Evolutionary conservation across 768 basidiomycete genomes (phyloP).

Genomic region (Suillus plorans): DNA sequence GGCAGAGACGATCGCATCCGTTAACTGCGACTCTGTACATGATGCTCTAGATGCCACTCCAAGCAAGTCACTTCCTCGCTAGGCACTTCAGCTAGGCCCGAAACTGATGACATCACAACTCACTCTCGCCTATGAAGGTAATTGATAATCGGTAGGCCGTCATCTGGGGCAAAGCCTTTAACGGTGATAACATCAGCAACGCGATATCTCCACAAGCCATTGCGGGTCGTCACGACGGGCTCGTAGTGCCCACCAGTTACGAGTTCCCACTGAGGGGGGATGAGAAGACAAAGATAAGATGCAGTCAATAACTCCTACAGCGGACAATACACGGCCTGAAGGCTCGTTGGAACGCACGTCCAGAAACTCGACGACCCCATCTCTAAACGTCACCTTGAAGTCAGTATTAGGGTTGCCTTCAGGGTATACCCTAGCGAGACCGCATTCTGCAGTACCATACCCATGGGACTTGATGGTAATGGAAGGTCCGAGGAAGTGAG

Average conservation of each 20-base stretch:
- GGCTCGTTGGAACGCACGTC: slow-evolving; percentile 2
- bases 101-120: neutral
- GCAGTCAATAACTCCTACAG: slow-evolving; percentile 2
- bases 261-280: neutral
- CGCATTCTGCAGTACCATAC: slow-evolving; percentile 1
- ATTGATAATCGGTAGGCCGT: slow-evolving; percentile 9
- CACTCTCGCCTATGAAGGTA: neutral
- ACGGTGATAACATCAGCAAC: slow-evolving; percentile 8
- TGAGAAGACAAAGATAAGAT: neutral
- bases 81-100: neutral
- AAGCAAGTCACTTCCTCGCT: neutral
- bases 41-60: slow-evolving; percentile 3
- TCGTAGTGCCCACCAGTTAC: neutral
- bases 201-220: slow-evolving; percentile 9
- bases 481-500: slow-evolving; percentile 4
- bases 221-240: neutral
- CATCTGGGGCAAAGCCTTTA: slow-evolving; percentile 9
- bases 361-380: slow-evolving; percentile 12
- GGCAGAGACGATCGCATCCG: slow-evolving; percentile 8
- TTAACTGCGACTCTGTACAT: slow-evolving; percentile 16
- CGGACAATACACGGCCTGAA: neutral
- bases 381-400: slow-evolving; percentile 9
- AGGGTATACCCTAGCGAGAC: slow-evolving; percentile 5
- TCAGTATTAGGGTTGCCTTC: slow-evolving; percentile 5
- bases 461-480: slow-evolving; percentile 3